Conservation (phyloP, 108 stramenopile species). For the Pseudonitzschia pungens region DNA sequence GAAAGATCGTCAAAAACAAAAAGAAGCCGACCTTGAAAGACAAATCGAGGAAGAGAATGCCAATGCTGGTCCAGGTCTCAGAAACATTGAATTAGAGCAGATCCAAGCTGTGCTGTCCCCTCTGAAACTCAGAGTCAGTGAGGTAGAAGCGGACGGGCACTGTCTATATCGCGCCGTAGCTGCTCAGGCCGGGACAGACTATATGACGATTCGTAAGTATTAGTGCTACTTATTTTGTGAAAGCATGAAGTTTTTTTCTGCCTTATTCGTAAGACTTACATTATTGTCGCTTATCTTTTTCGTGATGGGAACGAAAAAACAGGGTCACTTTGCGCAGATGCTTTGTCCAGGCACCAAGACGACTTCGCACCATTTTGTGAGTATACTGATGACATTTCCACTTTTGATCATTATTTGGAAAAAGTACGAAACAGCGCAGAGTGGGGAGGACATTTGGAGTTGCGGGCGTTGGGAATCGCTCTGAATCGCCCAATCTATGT, state of each 20-base stretch:
- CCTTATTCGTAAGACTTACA: background rate
- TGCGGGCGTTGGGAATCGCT: constrained; percentile 81
- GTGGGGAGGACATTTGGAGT: constrained; percentile 98
- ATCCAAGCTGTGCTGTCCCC: constrained; percentile 52
- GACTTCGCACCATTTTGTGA: constrained; percentile 94
- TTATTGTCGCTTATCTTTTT: background rate
- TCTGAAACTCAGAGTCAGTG: constrained; percentile 56
- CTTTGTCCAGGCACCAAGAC: constrained; percentile 51
- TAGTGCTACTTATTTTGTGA: background rate
- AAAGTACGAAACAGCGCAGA: constrained; percentile 80
- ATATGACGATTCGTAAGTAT: constrained; percentile 45
- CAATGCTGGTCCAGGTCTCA: constrained; percentile 61
- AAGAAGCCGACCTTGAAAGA: constrained; percentile 45
- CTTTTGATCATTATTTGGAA: constrained; percentile 82
- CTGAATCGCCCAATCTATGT: constrained; percentile 86
- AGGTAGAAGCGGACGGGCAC: constrained; percentile 93
- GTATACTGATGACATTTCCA: constrained; percentile 52
- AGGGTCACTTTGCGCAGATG: constrained; percentile 67
- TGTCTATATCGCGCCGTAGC: constrained; percentile 95
- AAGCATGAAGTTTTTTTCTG: background rate
- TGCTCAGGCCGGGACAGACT: constrained; percentile 53
- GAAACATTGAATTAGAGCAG: constrained; percentile 63
- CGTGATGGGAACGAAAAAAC: background rate
- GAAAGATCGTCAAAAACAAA: constrained; percentile 60
- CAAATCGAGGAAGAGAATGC: constrained; percentile 54